phyloP scores from a whole-genome alignment of 2,329 filamentous ascomycete species.

The Cryphonectria naterciae region DNA sequence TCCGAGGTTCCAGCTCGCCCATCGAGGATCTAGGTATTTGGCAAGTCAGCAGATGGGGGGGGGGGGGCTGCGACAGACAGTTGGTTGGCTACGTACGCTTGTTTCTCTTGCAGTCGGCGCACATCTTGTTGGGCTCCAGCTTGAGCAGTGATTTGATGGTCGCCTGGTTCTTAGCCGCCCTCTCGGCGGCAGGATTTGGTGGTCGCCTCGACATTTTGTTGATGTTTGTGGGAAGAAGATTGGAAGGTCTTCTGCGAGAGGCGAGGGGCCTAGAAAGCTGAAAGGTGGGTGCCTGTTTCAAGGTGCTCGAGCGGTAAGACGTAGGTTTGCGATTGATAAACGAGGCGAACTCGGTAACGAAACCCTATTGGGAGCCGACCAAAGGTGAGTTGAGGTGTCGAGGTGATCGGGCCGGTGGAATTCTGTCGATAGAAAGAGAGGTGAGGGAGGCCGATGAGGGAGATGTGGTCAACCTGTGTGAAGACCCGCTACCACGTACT shows the following conservation, averaged over 20 bases:
- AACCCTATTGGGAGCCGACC: neutral
- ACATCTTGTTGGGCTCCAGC: conserved; percentile 92
- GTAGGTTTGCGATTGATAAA: neutral
- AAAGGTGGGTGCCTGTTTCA: neutral
- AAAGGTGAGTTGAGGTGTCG: neutral
- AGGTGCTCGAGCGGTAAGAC: neutral
- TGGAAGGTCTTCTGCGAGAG: neutral
- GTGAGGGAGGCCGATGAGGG: conserved; percentile 8
- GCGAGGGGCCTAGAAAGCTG: neutral
- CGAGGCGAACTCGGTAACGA: neutral
- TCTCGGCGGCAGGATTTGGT: conserved; percentile 78
- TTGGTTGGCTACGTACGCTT: conserved; percentile 69
- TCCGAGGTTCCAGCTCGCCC: conserved; percentile 98
- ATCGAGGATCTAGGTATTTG: conserved; percentile 80
- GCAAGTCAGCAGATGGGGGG: neutral
- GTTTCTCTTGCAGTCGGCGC: conserved; percentile 98
- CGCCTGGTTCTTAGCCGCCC: conserved; percentile 88
- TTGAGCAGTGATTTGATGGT: conserved; percentile 96
- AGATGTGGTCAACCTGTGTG: conserved; percentile 12
- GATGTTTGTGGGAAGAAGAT: conserved; percentile 32
- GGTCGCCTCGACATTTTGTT: conserved; percentile 74
- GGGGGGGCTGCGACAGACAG: no score
- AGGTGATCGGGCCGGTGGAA: neutral
- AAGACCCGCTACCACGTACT: conserved; percentile 12
- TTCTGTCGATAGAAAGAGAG: neutral